Percentiles rank a stretch among this genome's conserved stretches.
phyloP scores from a whole-genome alignment of 495 filamentous ascomycete species.

The Xylona heveae region DNA sequence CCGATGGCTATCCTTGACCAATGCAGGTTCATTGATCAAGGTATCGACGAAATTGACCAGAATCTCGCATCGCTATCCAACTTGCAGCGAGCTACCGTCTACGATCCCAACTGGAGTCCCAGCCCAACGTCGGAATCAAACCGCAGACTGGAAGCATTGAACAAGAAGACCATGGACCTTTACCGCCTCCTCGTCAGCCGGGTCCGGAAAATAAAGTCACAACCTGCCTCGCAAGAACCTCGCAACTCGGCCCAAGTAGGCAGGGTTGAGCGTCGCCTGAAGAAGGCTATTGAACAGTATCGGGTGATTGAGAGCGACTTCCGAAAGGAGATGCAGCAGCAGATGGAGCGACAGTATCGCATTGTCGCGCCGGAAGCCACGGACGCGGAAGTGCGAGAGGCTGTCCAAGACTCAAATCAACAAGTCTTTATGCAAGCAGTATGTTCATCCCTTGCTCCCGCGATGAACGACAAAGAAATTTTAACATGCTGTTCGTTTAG shows the following conservation, averaged over 20 bases:
- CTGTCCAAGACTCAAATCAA: slow-evolving; percentile 44
- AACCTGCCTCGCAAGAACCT: slow-evolving; percentile 46
- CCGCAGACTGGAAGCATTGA: slow-evolving; percentile 33
- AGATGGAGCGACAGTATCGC: slow-evolving; percentile 71
- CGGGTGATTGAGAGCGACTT: slow-evolving; percentile 56
- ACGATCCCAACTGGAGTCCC: slow-evolving; percentile 32
- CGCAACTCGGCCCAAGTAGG: slow-evolving; percentile 60
- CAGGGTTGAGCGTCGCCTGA: slow-evolving; percentile 54
- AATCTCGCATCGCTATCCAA: slow-evolving; percentile 34
- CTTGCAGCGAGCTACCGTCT: slow-evolving; percentile 34
- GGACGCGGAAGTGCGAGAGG: slow-evolving; percentile 58
- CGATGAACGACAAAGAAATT: not conserved
- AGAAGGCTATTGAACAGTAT: slow-evolving; percentile 58
- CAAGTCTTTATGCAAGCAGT: slow-evolving; percentile 69
- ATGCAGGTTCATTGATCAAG: slow-evolving; percentile 53
- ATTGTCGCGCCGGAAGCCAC: slow-evolving; percentile 73
- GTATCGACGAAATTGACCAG: slow-evolving; percentile 51
- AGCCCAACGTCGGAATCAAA: slow-evolving; percentile 27
- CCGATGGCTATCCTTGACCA: slow-evolving; percentile 66
- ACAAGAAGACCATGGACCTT: slow-evolving; percentile 52
- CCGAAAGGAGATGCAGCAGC: slow-evolving; percentile 53
- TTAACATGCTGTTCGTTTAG: slow-evolving; percentile 7
- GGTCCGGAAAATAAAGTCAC: slow-evolving; percentile 58
- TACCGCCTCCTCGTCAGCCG: slow-evolving; percentile 56
- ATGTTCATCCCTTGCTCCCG: slow-evolving; percentile 17